Evolutionary conservation across 805 yeast species (phyloP).

Genomic region (Saturnispora bothae): DNA sequence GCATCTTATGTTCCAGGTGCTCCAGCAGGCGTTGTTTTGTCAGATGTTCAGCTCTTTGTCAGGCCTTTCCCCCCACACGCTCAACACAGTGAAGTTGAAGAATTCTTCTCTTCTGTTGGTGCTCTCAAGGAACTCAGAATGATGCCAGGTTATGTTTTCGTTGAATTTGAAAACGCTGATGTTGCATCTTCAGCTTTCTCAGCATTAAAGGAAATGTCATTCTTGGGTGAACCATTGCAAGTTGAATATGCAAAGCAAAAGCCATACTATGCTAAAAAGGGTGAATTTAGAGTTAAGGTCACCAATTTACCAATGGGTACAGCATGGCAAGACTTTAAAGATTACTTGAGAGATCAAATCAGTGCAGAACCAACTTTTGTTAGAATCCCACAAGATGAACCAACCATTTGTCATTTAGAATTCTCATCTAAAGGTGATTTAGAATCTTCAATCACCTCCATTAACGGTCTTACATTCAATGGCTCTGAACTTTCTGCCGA

Average conservation of each 20-base stretch:
- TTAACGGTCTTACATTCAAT: conserved; percentile 66
- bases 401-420: conserved; percentile 41
- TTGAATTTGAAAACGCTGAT: conserved; percentile 65
- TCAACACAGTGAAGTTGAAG: conserved; percentile 47
- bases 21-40: conserved; percentile 16
- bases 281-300: conserved; percentile 63
- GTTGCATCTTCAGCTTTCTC: conserved; percentile 41
- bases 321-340: conserved; percentile 86
- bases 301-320: conserved; percentile 63
- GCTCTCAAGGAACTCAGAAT: conserved; percentile 57
- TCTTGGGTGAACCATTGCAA: conserved; percentile 40
- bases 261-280: conserved; percentile 47
- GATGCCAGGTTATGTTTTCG: conserved; percentile 80
- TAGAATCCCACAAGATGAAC: conserved; percentile 37
- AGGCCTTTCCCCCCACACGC: conserved; percentile 30
- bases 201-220: conserved; percentile 34
- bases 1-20: background rate
- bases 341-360: conserved; percentile 72
- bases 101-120: conserved; percentile 57
- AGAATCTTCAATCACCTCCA: conserved; percentile 59
- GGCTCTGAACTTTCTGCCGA: conserved; percentile 54
- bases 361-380: conserved; percentile 54
- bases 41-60: conserved; percentile 30
- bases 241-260: conserved; percentile 47
- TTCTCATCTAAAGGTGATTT: conserved; percentile 62